phyloP scores from a whole-genome alignment of 2,329 filamentous ascomycete species.

The Leptographium radiaticola region DNA sequence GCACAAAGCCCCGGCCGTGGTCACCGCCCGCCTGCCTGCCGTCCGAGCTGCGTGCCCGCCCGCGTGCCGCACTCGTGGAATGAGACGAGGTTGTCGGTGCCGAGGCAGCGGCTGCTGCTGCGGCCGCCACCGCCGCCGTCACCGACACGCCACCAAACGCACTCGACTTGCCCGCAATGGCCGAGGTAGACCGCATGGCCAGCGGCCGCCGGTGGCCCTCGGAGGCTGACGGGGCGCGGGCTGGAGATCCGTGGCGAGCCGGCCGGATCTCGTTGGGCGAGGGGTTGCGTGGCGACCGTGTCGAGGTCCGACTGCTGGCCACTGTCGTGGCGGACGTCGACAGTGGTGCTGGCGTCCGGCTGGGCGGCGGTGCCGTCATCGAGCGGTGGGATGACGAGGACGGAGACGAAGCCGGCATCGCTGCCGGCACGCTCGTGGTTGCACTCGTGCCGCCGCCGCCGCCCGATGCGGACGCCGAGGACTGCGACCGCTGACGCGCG shows the following conservation, averaged over 20 bases:
- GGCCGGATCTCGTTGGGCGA: not conserved
- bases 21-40: slow-evolving; percentile 11
- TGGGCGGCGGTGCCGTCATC: slow-evolving; percentile 6
- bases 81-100: not conserved
- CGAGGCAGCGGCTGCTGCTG: not conserved
- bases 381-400: slow-evolving; percentile 8
- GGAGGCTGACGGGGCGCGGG: not conserved
- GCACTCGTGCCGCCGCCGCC: slow-evolving; percentile 10
- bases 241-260: slow-evolving; percentile 1
- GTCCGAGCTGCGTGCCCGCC: not conserved
- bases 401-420: slow-evolving; percentile 11
- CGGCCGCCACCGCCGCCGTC: not conserved
- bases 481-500: slow-evolving; percentile 41
- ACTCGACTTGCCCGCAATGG: slow-evolving; percentile 27
- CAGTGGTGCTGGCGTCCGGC: not conserved
- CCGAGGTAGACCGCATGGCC: slow-evolving; percentile 39
- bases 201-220: slow-evolving; percentile 24
- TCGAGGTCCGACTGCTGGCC: not conserved
- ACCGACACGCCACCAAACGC: not conserved
- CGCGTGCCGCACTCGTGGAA: not conserved
- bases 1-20: slow-evolving; percentile 27
- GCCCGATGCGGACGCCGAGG: slow-evolving; percentile 24
- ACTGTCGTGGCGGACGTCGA: not conserved
- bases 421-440: not conserved
- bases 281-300: slow-evolving; percentile 8